Base-by-base conservation (phyloP, 306 rosid species). In the Medicago lupulina region DNA sequence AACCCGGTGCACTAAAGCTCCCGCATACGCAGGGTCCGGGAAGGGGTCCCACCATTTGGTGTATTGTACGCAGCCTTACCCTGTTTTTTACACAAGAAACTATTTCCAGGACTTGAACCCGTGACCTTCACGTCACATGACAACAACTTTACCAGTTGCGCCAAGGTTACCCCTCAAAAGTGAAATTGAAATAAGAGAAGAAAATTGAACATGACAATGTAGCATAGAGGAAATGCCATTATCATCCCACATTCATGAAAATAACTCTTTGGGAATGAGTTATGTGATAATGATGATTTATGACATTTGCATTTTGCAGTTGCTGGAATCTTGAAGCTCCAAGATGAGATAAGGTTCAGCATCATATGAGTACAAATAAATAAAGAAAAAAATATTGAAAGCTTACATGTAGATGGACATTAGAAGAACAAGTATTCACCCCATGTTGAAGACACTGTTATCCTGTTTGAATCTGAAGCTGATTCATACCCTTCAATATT, bases 361-460 rank as follows among this genome's bases (percentile, higher is more conserved):
- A 53, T 21, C 15, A 58, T 14, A 57, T 1, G 63, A 58, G 13
- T 58, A 58, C 19, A 50, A 50, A 6, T 23, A 11, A 58, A 21
- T 21, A 13, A 58, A 58, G 14, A 21, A 49, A 31, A 71, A 7
- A 4, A 19, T 18, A 67, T 16, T 60, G 63, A 68, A 86, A 77
- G 47, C 87, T 81, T 79, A 81, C 88, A 17, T 67, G 55, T 39
- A 49, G 40, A 18, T 40, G 67, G 31, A 44, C 12, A 76, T 73
- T 75, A 44, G 70, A 47, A 71, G 41, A 68, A 25, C 54, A 23
- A 54, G 67, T 67, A 25, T 76, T 84, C 89, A 79, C 25, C 92
- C 87, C 86, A 87, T 87, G 66, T 74, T 80, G 73, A 64, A 34
- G 50, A 73, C 70, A 78, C 77, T 46, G 54, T 62, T 70, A 75